Evolutionary conservation across 257 asterid genomes (phyloP), one percentile per base, ranked within the genome.

Genomic region (Lycium barbarum): DNA sequence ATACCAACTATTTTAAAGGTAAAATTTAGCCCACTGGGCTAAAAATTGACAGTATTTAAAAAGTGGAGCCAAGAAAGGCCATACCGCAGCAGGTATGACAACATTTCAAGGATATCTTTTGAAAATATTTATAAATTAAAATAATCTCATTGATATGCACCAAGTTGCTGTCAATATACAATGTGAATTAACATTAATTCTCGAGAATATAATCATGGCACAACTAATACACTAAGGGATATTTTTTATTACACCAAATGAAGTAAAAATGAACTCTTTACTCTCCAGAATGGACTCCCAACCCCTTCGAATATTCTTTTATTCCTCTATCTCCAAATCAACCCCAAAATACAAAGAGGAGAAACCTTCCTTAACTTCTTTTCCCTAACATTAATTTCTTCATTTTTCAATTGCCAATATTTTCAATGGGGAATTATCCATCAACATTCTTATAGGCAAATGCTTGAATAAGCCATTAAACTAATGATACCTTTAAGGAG

Each of bases 401-500:
- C 73, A 33, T 66, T 12, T 61, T 33, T 33, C 20, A 66, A 66
- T 33, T 10, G 17, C 5, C 74, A 67, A 36, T 35, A 15, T 36
- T 33, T 13, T 15, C 49, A 67, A 14, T 35, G 74, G 20, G 49
- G 49, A 49, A 13, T 67, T 35, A 67, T 35, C 74, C 10, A 67
- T 22, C 8, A 65, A 65, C 72, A 26, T 36, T 67, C 49, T 67
- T 14, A 13, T 22, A 0, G 45, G 57, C 45, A 74, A 74, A 49
- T 49, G 26, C 81, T 70, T 1, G 17, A 49, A 26, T 13, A 74
- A 49, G 81, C 62, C 62, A 22, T 61, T 57, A 55, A 66, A 67
- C 71, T 55, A 65, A 9, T 22, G 9, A 62, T 93, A 96, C 99
- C 99, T 96, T 92, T 87, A 96, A 89, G 53, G 98, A 93, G 93